phyloP scores from a whole-genome alignment of 1,284 basidiomycete genomes.

The Phylloporus gajari region DNA sequence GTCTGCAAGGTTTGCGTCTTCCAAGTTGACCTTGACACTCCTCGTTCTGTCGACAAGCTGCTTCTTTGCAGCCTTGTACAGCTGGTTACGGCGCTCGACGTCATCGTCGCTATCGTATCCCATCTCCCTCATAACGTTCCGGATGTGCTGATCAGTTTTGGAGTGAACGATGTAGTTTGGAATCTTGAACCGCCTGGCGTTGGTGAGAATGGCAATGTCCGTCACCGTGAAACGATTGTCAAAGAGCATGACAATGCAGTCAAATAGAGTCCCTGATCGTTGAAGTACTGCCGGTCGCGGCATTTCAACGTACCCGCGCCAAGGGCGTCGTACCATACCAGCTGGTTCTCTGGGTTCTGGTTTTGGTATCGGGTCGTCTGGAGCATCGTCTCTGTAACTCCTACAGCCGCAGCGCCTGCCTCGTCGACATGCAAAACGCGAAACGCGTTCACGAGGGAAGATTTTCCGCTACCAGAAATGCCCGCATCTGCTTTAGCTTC shows the following conservation, averaged over 20 bases:
- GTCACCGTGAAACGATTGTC: constrained; percentile 36
- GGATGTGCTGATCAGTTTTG: constrained; percentile 35
- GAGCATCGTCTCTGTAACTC: constrained; percentile 30
- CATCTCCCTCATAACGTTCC: constrained; percentile 28
- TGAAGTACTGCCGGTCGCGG: constrained; percentile 34
- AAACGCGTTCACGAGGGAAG: constrained; percentile 32
- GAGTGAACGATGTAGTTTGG: constrained; percentile 24
- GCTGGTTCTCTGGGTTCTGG: constrained; percentile 17
- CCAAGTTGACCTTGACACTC: constrained; percentile 26
- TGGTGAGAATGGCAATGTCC: not conserved
- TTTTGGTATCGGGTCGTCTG: constrained; percentile 28
- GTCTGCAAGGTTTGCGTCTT: constrained; percentile 25
- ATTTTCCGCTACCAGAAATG: constrained; percentile 29
- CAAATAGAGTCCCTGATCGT: constrained; percentile 33
- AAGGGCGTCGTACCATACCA: constrained; percentile 33
- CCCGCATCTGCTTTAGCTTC: constrained; percentile 24
- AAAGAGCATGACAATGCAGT: constrained; percentile 31
- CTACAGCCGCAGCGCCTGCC: constrained; percentile 26
- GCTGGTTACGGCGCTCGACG: constrained; percentile 12
- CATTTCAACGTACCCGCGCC: constrained; percentile 31
- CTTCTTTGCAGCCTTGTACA: constrained; percentile 23
- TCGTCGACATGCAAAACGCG: constrained; percentile 23
- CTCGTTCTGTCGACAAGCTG: constrained; percentile 29
- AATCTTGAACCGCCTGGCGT: not conserved
- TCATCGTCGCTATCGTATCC: constrained; percentile 30